Evolutionary conservation across 495 filamentous ascomycete genomes (phyloP), one percentile per base, ranked within the genome.

Genomic region (Talaromyces thailandensis): DNA sequence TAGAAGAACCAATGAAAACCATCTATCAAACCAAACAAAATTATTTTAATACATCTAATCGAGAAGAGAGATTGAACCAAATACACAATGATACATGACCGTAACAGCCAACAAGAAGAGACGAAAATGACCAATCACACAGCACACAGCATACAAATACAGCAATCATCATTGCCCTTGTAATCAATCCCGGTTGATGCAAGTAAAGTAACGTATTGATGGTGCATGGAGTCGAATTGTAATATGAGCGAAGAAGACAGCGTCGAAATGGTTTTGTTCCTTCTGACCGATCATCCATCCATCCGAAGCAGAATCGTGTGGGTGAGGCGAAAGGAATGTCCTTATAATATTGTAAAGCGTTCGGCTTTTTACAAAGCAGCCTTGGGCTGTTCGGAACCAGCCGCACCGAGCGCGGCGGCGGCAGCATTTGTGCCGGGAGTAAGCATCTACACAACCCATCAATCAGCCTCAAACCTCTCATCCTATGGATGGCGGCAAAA

Each of bases 391-490:
- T 76, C 64, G 67, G 78, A 67, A 62, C 75, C 70, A 45, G 73
- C 65, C 56, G 37, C 59, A 21, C 59, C 59, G 25, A 61, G 59
- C 23, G 59, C 59, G 21, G 59, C 59, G 25, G 59, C 59, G 37
- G 59, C 59, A 61, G 67, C 35, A 37, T 68, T 62, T 35, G 62
- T 58, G 58, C 77, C 79, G 55, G 78, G 77, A 56, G 77, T 73
- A 68, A 81, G 77, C 75, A 81, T 77, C 79, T 81, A 56, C 28
- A 2, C 32, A 18, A n/a, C 16, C 21, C 21, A 56, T 56, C 28
- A 62, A 29, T 26, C 40, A 21, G 5, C 29, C 25, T 11, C 55
- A 63, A 40, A 24, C 9, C 21, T 4, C 21, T 43, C 6, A n/a
- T 48, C 25, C 16, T 31, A 16, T 12, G n/a, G 29, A 28, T 25